phyloP scores from a whole-genome alignment of 2,329 filamentous ascomycete genomes.

The Zymoseptoria crescenta region DNA sequence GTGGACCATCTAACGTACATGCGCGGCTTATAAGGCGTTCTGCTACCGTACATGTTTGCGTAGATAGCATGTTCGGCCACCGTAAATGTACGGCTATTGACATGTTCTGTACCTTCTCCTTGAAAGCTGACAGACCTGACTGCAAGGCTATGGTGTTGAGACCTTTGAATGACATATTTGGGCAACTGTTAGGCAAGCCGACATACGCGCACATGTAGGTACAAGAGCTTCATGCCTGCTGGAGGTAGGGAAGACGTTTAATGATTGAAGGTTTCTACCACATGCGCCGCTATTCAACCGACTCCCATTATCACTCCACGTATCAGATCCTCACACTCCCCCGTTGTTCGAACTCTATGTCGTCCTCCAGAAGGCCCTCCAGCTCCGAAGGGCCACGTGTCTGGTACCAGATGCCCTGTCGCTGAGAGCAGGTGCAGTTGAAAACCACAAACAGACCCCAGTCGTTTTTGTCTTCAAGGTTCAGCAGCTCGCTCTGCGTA shows the following conservation, averaged over 20 bases:
- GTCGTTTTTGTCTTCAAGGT: conserved; percentile 2
- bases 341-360: neutral
- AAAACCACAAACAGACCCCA: conserved; percentile 12
- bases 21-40: no score
- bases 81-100: no score
- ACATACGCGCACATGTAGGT: neutral
- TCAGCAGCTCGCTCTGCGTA: conserved; percentile 1
- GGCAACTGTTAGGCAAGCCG: neutral
- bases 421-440: conserved; percentile 1
- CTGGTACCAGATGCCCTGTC: neutral
- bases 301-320: neutral
- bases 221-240: neutral
- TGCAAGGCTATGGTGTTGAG: no score
- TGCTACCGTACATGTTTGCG: no score
- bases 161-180: no score
- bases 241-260: neutral
- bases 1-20: no score
- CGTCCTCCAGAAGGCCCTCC: neutral
- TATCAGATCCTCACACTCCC: neutral
- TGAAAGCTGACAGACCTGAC: no score
- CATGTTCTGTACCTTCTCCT: no score
- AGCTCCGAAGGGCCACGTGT: neutral
- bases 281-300: neutral
- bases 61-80: no score
- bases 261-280: neutral